A percentile compares a stretch with the other conserved stretches of the same genome.
Conservation (phyloP, 1,139 yeast genomes). For the Yamadazyma aaseri region DNA sequence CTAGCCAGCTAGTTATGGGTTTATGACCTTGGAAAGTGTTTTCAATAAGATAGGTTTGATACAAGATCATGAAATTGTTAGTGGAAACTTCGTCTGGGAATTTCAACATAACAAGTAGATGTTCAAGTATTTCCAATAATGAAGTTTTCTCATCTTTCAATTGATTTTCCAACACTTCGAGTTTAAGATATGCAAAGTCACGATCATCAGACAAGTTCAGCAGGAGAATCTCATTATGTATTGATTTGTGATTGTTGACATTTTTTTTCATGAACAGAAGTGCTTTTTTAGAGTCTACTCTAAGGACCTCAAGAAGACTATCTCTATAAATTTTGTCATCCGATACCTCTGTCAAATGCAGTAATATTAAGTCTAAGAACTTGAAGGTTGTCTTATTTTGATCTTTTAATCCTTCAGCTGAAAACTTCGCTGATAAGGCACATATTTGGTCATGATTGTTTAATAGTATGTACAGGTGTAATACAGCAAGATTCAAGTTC, state of each 20-base stretch:
- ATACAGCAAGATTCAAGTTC: conserved; percentile 9
- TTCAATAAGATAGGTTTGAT: conserved; percentile 28
- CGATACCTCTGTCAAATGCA: conserved; percentile 17
- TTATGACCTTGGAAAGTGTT: conserved; percentile 25
- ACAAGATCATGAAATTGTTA: conserved; percentile 26
- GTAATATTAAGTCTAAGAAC: conserved; percentile 15
- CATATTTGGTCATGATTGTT: conserved; percentile 17
- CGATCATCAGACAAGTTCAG: conserved; percentile 18
- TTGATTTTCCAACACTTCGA: conserved; percentile 37
- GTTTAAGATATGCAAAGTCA: conserved; percentile 28
- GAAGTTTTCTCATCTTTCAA: conserved; percentile 20
- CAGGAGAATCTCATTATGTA: conserved; percentile 33
- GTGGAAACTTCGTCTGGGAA: conserved; percentile 18
- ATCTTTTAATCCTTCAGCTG: conserved; percentile 10
- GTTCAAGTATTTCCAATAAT: conserved; percentile 16
- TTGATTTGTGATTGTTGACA: conserved; percentile 23
- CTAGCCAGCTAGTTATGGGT: conserved; percentile 33
- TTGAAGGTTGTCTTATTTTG: conserved; percentile 4
- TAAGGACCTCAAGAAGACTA: conserved; percentile 29
- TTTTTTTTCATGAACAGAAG: conserved; percentile 31
- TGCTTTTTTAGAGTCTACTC: conserved; percentile 27
- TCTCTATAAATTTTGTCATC: conserved; percentile 23
- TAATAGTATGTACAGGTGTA: conserved; percentile 14
- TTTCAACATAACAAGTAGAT: conserved; percentile 17
- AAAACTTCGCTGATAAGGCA: conserved; percentile 11